Conservation (phyloP, 1,284 basidiomycete species). For the Ganoderma meredithae region DNA sequence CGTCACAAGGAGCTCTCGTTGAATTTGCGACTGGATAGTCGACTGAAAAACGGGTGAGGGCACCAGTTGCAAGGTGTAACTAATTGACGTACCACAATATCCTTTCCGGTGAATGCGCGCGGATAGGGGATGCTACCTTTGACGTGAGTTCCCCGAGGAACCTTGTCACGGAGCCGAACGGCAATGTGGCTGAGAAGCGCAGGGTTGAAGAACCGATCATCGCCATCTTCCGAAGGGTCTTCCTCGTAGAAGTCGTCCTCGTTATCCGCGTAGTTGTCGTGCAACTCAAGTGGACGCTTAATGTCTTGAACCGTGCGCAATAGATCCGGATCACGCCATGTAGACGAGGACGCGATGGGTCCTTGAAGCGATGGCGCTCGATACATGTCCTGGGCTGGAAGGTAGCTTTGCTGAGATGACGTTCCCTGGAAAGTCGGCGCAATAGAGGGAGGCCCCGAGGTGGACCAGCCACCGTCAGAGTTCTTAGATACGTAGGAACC, state of each 20-base stretch:
- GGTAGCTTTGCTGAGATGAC: conserved; percentile 26
- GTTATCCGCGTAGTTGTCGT: conserved; percentile 53
- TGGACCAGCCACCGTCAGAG: conserved; percentile 34
- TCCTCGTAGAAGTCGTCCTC: conserved; percentile 71
- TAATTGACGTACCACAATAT: conserved; percentile 79
- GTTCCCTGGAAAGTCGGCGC: conserved; percentile 28
- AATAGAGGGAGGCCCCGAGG: conserved; percentile 26
- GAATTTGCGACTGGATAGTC: conserved; percentile 84
- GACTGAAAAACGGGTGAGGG: conserved; percentile 53
- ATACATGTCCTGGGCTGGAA: conserved; percentile 32
- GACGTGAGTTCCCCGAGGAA: conserved; percentile 86
- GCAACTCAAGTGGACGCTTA: conserved; percentile 47
- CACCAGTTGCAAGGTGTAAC: conserved; percentile 8
- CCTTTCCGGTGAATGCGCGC: conserved; percentile 89
- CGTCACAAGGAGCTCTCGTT: conserved; percentile 70
- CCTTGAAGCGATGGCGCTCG: conserved; percentile 32
- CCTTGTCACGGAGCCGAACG: conserved; percentile 86
- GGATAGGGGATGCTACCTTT: conserved; percentile 91
- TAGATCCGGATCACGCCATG: conserved; percentile 40
- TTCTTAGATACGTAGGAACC: conserved; percentile 38
- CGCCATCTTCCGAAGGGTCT: conserved; percentile 72
- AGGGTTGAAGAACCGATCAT: conserved; percentile 85
- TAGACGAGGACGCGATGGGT: conserved; percentile 35
- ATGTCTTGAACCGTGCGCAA: conserved; percentile 49
- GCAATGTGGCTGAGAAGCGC: conserved; percentile 89